Evolutionary conservation across 176 grass and related monocot genomes (phyloP).

Genomic region (Luzula sylvatica): DNA sequence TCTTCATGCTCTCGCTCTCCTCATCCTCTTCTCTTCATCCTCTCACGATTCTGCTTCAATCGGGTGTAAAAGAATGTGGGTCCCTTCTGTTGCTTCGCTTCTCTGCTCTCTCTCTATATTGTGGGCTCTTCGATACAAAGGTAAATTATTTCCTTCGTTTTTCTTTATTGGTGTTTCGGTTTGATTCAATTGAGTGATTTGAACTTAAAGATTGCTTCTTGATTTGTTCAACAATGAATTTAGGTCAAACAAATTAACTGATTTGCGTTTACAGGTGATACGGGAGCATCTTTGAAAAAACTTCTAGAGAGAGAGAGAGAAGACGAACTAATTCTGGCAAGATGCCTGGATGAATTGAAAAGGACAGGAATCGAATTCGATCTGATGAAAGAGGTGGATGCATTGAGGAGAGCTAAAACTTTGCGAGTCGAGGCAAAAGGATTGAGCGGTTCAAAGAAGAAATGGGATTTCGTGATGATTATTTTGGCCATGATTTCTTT

Average conservation of each 20-base stretch:
- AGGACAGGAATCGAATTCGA: slow-evolving; percentile 73
- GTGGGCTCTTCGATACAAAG: slow-evolving; percentile 90
- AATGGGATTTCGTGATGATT: slow-evolving; percentile 53
- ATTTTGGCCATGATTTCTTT: slow-evolving; percentile 44
- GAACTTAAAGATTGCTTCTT: not conserved
- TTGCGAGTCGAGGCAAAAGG: slow-evolving; percentile 78
- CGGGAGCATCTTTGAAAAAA: slow-evolving; percentile 48
- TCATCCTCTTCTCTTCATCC: slow-evolving; percentile 51
- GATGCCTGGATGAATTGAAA: slow-evolving; percentile 70
- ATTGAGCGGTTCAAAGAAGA: slow-evolving; percentile 17
- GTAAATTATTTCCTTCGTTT: slow-evolving; percentile 1
- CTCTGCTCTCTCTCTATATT: slow-evolving; percentile 60
- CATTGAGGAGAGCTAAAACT: slow-evolving; percentile 78
- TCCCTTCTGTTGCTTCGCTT: slow-evolving; percentile 69
- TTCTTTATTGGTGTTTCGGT: not conserved
- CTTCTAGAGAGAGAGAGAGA: slow-evolving; percentile 72
- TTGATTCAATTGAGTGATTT: not conserved
- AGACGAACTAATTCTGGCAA: slow-evolving; percentile 56
- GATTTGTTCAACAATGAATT: not conserved
- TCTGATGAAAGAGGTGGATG: slow-evolving; percentile 93
- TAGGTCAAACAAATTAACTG: not conserved
- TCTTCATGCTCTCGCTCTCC: slow-evolving; percentile 58
- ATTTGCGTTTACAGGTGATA: slow-evolving; percentile 28
- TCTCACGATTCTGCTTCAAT: not conserved
- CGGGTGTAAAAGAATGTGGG: slow-evolving; percentile 55